Percentiles rank a stretch among this genome's conserved stretches.
These are phyloP conservation scores for Paradendryphiella salina DNA, from an alignment of 2,329 filamentous ascomycete genomes.

Conservation along the genomic window DNA sequence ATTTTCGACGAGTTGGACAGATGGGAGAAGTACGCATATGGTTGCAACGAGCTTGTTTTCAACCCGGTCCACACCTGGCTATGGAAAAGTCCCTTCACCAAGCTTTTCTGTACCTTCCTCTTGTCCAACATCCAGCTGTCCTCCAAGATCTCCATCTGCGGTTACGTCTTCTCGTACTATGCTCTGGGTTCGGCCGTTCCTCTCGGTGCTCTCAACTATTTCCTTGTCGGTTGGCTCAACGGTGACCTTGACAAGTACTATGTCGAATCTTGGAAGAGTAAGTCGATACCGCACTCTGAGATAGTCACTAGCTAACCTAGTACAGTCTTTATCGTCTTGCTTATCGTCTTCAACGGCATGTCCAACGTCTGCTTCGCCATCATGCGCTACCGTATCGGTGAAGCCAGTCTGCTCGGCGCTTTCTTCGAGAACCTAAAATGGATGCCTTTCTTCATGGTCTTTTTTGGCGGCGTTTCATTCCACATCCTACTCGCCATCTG, in stretches of 20 bases:
- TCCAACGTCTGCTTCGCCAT: conserved; percentile 64
- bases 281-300: neutral
- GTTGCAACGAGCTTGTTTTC: conserved; percentile 72
- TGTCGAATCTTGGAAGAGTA: conserved; percentile 68
- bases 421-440: conserved; percentile 64
- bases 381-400: conserved; percentile 63
- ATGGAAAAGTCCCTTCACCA: conserved; percentile 64
- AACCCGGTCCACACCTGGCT: conserved; percentile 66
- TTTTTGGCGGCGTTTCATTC: conserved; percentile 77
- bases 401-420: conserved; percentile 55
- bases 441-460: conserved; percentile 70
- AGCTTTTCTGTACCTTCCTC: conserved; percentile 64
- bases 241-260: conserved; percentile 78
- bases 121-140: conserved; percentile 63
- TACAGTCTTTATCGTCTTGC: conserved; percentile 64
- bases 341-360: conserved; percentile 65
- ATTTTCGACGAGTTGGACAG: conserved; percentile 71
- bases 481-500: conserved; percentile 78
- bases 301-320: neutral
- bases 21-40: conserved; percentile 72
- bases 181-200: conserved; percentile 68
- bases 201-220: conserved; percentile 68
- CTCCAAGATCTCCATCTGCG: conserved; percentile 70
- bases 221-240: conserved; percentile 70
- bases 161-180: conserved; percentile 71